Evolutionary conservation across 768 basidiomycete genomes (phyloP), one percentile per base, ranked within the genome.

Genomic region (Pleurotus citrinopileatus): DNA sequence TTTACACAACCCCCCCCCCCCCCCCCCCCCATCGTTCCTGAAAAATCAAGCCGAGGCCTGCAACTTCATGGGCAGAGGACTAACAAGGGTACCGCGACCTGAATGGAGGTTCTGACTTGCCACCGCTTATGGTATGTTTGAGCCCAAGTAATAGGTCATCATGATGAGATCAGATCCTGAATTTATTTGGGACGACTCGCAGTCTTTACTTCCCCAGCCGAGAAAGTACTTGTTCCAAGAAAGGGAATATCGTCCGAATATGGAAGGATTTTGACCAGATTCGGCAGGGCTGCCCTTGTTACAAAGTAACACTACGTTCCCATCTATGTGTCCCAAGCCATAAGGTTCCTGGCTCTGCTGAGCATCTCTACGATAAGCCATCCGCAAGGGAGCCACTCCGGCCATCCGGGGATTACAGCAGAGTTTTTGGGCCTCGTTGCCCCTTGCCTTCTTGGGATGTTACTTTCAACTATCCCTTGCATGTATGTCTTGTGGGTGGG

Each of bases 391-490:
- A 13, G 15, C 34, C 23, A 51, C 20, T 32, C 20, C 13, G 15
- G 34, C 19, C n/a, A 23, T 13, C 17, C 32, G 20, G 34, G 28
- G 22, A 15, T 36, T n/a, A 36, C 12, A 34, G 48, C 34, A 32
- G 25, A n/a, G 19, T 37, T 23, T 44, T 17, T 10, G 10, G 10
- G 20, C 22, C 43, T 8, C 43, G 43, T 44, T 44, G 43, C 43
- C 15, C 15, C 29, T 51, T 51, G 13, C 48, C 48, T 17, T 51
- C 32, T 51, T 51, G 48, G 48, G 48, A 51, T 51, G 48, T 51
- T 51, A 32, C 48, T 51, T 51, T 51, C 48, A 51, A 34, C 32
- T 32, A 37, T 34, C 19, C 22, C 48, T 32, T 26, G 12, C 45
- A 47, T 47, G 45, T 15, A 15, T 5, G 10, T 22, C 32, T 51